Evolutionary conservation across 1,284 basidiomycete genomes (phyloP), one percentile per base, ranked within the genome.

Genomic region (Ustanciosporium gigantosporum): DNA sequence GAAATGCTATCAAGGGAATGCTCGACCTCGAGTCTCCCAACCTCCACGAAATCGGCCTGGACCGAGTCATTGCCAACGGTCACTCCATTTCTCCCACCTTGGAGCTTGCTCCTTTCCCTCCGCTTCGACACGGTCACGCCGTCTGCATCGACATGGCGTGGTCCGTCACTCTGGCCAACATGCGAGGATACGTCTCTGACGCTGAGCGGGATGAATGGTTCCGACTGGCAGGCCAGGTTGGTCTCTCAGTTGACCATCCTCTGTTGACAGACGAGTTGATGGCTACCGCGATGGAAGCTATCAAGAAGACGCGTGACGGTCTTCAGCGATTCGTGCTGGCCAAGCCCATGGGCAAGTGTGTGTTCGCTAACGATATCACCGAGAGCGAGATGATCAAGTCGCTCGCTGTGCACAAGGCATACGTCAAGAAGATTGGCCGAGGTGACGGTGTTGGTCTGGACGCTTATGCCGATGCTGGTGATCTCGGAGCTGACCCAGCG

Each of bases 61-160:
- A 81, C 75, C 77, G 80, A 47, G 80, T 81, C 36, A 81, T 81
- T 48, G 80, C 80, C 37, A 79, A 78, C 66, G 80, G 80, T 19
- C 80, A 81, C 67, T 80, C 79, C 42, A 80, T 80, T 74, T 80
- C 78, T 15, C 80, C 80, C 19, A 80, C 79, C 0, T 74, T 81
- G 34, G 80, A 81, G 57, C 68, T 70, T n/a, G 66, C 68, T 22
- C 66, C 66, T 41, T 70, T 70, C 52, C 68, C 68, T 4, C 68
- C 68, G 45, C 68, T 70, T 6, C 60, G 66, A 17, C 68, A 81
- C 67, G 80, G 80, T 16, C 79, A 81, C 61, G 79, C 79, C 44
- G 79, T 80, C 53, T 68, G 68, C 64, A 80, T 81, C 66, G 80
- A 81, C 74, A 81, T 81, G 80, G 78, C 79, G 16, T 81, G 80